Percentiles rank a stretch among this genome's conserved stretches.
Evolutionary conservation across 108 stramenopile genomes (phyloP).

Genomic region (Epithemia pelagica): DNA sequence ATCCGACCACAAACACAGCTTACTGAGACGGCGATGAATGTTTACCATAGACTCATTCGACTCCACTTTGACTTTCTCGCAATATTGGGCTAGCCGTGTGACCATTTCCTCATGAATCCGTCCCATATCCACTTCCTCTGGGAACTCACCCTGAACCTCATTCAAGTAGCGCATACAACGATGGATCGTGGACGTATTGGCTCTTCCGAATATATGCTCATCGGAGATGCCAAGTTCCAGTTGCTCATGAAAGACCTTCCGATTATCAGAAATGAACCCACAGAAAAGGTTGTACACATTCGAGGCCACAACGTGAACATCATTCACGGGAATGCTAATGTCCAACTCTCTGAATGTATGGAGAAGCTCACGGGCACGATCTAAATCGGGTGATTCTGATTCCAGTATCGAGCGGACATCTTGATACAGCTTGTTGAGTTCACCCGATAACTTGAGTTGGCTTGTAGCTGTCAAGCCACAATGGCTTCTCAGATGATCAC

Average conservation of each 20-base stretch:
- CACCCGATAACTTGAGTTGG: slow-evolving; percentile 27
- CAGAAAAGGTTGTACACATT: background rate
- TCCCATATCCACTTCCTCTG: background rate
- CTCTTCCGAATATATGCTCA: background rate
- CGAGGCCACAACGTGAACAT: background rate
- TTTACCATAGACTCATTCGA: background rate
- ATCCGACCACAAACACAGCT: background rate
- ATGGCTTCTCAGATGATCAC: background rate
- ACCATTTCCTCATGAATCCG: background rate
- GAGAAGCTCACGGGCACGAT: background rate
- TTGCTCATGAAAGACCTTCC: background rate
- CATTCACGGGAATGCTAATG: background rate
- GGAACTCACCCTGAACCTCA: background rate
- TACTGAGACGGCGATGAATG: background rate
- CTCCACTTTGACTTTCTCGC: background rate
- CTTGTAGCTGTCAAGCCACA: slow-evolving; percentile 37
- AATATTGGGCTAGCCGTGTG: background rate
- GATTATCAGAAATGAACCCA: background rate
- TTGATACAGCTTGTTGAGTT: slow-evolving; percentile 7
- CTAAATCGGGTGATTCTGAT: background rate
- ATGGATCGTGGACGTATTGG: background rate
- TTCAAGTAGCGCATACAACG: background rate
- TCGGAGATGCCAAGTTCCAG: background rate
- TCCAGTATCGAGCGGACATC: background rate
- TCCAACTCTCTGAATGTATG: background rate